Percentiles rank a stretch among this genome's conserved stretches.
These are phyloP conservation scores for Cyberlindnera lachancei DNA, from an alignment of 805 yeast genomes.

Conservation along the genomic window DNA sequence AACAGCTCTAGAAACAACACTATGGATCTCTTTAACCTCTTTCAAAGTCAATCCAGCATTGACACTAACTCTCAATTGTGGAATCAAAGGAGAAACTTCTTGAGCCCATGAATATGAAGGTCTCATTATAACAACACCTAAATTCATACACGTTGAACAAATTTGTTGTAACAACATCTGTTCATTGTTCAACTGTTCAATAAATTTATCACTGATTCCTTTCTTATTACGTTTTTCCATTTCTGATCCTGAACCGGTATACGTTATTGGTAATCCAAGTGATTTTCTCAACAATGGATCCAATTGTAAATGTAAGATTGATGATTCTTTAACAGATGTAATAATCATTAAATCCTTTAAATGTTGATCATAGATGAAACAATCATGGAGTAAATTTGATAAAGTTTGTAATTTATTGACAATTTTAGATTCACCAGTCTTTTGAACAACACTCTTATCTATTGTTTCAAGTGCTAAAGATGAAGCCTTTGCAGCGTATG, in stretches of 20 bases:
- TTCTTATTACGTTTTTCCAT: conserved; percentile 24
- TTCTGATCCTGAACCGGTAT: conserved; percentile 24
- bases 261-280: conserved; percentile 36
- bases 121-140: conserved; percentile 58
- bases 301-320: conserved; percentile 63
- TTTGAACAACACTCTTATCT: conserved; percentile 27
- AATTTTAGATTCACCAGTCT: conserved; percentile 34
- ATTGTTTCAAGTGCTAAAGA: conserved; percentile 48
- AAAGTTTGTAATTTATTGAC: conserved; percentile 33
- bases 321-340: conserved; percentile 51
- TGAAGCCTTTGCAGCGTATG: conserved; percentile 69
- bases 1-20: conserved; percentile 24
- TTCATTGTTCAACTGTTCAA: conserved; percentile 37
- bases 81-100: conserved; percentile 64
- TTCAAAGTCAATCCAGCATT: conserved; percentile 37
- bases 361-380: conserved; percentile 32
- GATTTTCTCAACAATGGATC: conserved; percentile 35
- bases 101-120: conserved; percentile 58
- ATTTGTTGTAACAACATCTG: conserved; percentile 58
- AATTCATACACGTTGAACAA: conserved; percentile 45
- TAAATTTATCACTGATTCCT: conserved; percentile 25
- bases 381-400: conserved; percentile 29
- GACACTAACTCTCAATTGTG: conserved; percentile 47
- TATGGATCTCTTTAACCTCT: conserved; percentile 39
- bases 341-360: conserved; percentile 38